phyloP scores from a whole-genome alignment of 2,329 filamentous ascomycete species.

The Sporothrix sp. region DNA sequence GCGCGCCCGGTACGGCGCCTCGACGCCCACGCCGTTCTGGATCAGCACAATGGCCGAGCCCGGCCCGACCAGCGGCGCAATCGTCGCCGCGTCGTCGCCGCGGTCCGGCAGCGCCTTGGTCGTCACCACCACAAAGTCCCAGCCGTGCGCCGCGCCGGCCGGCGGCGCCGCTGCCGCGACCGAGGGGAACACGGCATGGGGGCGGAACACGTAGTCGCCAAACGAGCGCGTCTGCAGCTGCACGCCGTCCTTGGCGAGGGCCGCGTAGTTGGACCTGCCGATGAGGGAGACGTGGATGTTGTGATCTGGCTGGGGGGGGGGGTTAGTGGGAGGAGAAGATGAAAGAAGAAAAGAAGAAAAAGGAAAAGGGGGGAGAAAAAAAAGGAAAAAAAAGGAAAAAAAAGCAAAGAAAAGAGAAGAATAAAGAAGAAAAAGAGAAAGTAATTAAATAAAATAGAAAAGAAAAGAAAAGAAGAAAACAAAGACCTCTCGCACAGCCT shows the following conservation, averaged over 20 bases:
- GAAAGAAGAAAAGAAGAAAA: background rate
- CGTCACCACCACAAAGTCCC: constrained; percentile 58
- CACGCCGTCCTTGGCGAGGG: constrained; percentile 53
- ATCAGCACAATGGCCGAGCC: constrained; percentile 53
- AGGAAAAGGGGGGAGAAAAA: background rate
- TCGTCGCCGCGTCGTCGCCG: constrained; percentile 50
- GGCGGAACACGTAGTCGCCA: constrained; percentile 54
- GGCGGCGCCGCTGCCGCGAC: constrained; percentile 34
- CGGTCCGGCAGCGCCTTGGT: constrained; percentile 61
- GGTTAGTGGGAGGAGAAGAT: background rate
- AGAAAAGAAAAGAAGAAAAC: background rate
- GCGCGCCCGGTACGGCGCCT: constrained; percentile 52
- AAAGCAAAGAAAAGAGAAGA: background rate
- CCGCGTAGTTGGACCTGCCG: constrained; percentile 63
- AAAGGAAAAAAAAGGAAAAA: background rate
- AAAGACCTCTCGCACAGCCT: background rate
- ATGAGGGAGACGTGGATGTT: constrained; percentile 57
- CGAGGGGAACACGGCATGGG: constrained; percentile 53
- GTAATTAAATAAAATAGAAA: no score
- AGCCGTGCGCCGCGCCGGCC: constrained; percentile 14
- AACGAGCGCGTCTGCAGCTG: constrained; percentile 55
- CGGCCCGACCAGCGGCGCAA: constrained; percentile 48
- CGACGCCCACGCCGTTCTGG: constrained; percentile 63
- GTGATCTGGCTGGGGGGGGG: constrained; percentile 30
- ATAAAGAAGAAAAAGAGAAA: no score